Base-by-base conservation (phyloP, 2,329 filamentous ascomycete genomes). In the Teratosphaeria epicoccoides region DNA sequence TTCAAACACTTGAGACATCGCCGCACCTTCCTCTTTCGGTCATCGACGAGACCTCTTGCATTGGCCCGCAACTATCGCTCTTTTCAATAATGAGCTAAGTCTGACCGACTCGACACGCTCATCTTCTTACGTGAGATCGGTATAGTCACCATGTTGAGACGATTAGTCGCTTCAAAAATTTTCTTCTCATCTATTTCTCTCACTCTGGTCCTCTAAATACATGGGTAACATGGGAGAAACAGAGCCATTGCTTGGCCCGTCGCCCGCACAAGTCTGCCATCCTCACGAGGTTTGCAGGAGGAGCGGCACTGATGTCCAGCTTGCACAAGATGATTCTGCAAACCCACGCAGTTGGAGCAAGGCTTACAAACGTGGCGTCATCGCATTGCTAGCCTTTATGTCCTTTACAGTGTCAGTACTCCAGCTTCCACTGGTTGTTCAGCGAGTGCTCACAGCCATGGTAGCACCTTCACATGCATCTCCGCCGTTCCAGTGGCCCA, bases 321-420 rank as follows among this genome's bases (percentile, higher is more conserved):
- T 40, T 20, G 33, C 14, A 17, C 22, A 44, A 11, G 37, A 50
- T 24, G 76, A 79, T 52, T 57, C 66, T 1, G 75, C 76, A 12
- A 77, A 81, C 57, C 78, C 79, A 1, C 63, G 74, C 50, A 71
- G 79, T 50, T 82, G 79, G 79, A 71, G 75, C 4, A 50, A 47
- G 11, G 40, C 57, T 14, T 66, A 64, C 65, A 79, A 80, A 63
- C 77, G 76, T 73, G 65, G 68, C 23, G 71, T 81, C 47, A 76
- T 80, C n/a, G 58, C 67, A 17, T 60, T 82, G 29, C 68, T 81
- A 24, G 74, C 75, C 20, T 69, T 76, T 47, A 78, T 76, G 71
- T 73, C 76, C 0, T 81, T 81, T 55, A 78, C 76, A 0, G 77
- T 81, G 76, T 80, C 71, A 49, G 59, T 53, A 1, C 4, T n/a